phyloP scores from a whole-genome alignment of 2,329 filamentous ascomycete genomes.

The Alternaria atra region DNA sequence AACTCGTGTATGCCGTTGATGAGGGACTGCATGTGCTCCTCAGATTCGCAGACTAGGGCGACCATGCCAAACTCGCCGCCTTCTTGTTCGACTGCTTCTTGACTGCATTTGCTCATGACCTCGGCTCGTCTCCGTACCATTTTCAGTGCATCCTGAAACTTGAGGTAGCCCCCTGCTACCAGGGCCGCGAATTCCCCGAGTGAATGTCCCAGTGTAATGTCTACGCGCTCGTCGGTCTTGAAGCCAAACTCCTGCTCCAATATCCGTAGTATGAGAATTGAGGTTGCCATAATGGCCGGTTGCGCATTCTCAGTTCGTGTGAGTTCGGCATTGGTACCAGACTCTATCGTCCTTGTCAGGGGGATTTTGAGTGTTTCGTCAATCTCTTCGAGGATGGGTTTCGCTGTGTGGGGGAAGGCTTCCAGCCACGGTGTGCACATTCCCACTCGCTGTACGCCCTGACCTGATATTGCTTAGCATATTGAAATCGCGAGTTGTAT shows the following conservation, averaged over 20 bases:
- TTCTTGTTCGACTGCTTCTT: slow-evolving; percentile 69
- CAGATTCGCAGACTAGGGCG: slow-evolving; percentile 82
- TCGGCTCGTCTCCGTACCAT: slow-evolving; percentile 81
- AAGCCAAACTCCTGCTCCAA: slow-evolving; percentile 88
- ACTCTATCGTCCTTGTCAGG: slow-evolving; percentile 79
- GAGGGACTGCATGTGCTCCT: slow-evolving; percentile 74
- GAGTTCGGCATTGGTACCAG: slow-evolving; percentile 79
- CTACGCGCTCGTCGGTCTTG: slow-evolving; percentile 72
- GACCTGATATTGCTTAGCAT: slow-evolving; percentile 63
- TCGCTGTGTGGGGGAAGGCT: slow-evolving; percentile 80
- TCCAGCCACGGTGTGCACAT: slow-evolving; percentile 89
- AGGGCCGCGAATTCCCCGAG: slow-evolving; percentile 93
- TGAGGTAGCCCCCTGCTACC: slow-evolving; percentile 81
- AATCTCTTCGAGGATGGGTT: slow-evolving; percentile 83
- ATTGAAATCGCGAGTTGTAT: neutral
- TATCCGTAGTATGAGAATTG: slow-evolving; percentile 86
- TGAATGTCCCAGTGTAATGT: slow-evolving; percentile 88
- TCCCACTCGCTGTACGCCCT: slow-evolving; percentile 88
- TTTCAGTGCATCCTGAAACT: slow-evolving; percentile 78
- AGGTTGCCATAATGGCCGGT: slow-evolving; percentile 95
- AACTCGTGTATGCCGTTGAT: slow-evolving; percentile 81
- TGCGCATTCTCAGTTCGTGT: slow-evolving; percentile 89
- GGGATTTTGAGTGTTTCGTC: slow-evolving; percentile 78
- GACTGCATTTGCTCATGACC: slow-evolving; percentile 81
- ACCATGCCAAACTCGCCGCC: slow-evolving; percentile 94